Evolutionary conservation across 495 filamentous ascomycete species (phyloP), one percentile per base, ranked within the genome.

Genomic region (Trichoderma gamsii): DNA sequence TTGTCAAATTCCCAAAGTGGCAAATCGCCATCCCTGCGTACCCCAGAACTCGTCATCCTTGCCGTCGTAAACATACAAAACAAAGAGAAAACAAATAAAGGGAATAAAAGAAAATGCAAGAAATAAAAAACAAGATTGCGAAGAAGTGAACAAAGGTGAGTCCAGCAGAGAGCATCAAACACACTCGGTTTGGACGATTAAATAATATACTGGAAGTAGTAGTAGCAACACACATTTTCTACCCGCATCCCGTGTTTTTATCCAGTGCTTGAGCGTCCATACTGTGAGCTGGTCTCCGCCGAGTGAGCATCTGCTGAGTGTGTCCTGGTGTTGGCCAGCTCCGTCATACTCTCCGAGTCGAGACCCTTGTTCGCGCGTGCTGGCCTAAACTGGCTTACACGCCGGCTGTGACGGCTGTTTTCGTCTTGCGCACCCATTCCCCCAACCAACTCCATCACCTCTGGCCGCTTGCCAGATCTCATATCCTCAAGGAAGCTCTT

Each of bases 301-400:
- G 56, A 61, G 7, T 61, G 56, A 15, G 56, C 56, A 21, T 61
- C 56, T 61, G 56, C 64, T n/a, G 64, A 65, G 12, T 51, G 71
- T 15, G 72, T 69, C 12, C 69, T 68, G 51, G 72, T 74, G 35
- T 68, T 71, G 5, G 80, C 76, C 25, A 83, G 71, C 64, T 81
- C 81, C 18, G 77, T 81, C 75, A 79, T 81, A 68, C 78, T 80
- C 63, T 83, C 81, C 66, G 65, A 66, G 21, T 66, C 65, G 27
- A 43, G n/a, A 18, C 43, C 65, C 43, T 66, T 66, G 5, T 67
- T 72, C 43, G 74, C 73, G 0, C 29, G 11, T 66, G 43, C 56
- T 21, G 56, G 56, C 56, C 56, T 61, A 32, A 61, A 61, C 23
- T 61, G 23, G 56, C 25, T 32, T 12, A 61, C 27, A 25, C 56